Percentiles rank a stretch among this genome's conserved stretches.
phyloP scores from a whole-genome alignment of 2,329 filamentous ascomycete species.

The Fusarium heterosporum region DNA sequence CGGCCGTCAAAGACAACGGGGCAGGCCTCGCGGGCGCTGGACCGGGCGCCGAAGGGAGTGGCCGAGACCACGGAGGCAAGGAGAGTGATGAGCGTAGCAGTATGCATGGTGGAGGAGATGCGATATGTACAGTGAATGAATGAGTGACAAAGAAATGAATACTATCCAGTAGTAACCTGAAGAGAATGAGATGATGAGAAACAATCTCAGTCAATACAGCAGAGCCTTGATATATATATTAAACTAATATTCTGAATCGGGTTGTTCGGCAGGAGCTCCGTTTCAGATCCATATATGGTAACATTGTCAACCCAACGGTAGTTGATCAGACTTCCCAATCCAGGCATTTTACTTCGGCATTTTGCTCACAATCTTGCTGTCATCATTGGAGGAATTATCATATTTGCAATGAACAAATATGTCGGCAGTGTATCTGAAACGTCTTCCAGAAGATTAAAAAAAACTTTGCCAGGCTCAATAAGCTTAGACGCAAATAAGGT shows the following conservation, averaged over 20 bases:
- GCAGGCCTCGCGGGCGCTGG: slow-evolving; percentile 21
- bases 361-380: background rate
- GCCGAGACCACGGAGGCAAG: slow-evolving; percentile 36
- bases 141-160: slow-evolving; percentile 28
- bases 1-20: slow-evolving; percentile 61
- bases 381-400: slow-evolving; percentile 37
- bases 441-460: slow-evolving; percentile 34
- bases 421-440: slow-evolving; percentile 28
- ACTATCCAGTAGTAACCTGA: slow-evolving; percentile 37
- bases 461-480: slow-evolving; percentile 6
- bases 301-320: slow-evolving; percentile 10
- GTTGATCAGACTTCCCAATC: slow-evolving; percentile 19
- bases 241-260: slow-evolving; percentile 1
- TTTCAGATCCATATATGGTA: slow-evolving; percentile 9
- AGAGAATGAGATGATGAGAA: slow-evolving; percentile 6
- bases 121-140: slow-evolving; percentile 16
- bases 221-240: slow-evolving; percentile 4
- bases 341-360: background rate
- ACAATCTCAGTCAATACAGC: background rate
- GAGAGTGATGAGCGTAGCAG: slow-evolving; percentile 30
- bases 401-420: background rate
- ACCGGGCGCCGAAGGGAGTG: slow-evolving; percentile 19
- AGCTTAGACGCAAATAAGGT: slow-evolving; percentile 25
- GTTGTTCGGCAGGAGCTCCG: slow-evolving; percentile 27
- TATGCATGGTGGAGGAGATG: slow-evolving; percentile 29